A percentile compares a stretch with the other conserved stretches of the same genome.
Evolutionary conservation across 176 grass and related monocot genomes (phyloP).

Genomic region (Carex scoparia): DNA sequence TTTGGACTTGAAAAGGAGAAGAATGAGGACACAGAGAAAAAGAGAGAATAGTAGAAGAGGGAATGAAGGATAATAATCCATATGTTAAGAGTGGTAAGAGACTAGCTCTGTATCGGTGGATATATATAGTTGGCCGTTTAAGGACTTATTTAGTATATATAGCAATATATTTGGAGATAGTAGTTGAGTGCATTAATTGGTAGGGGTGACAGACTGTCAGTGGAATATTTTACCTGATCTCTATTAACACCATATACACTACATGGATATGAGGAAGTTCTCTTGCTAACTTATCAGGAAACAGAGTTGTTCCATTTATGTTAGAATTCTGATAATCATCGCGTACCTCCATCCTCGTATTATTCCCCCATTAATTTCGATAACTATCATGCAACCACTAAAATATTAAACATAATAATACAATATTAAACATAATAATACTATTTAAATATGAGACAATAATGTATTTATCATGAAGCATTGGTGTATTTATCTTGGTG

Average conservation of each 20-base stretch:
- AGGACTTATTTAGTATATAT: too few species aligned
- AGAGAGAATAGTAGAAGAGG: constrained; percentile 4
- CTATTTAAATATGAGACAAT: too few species aligned
- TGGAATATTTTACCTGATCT: neutral
- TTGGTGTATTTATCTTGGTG: too few species aligned
- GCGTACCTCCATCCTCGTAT: too few species aligned
- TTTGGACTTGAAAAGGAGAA: neutral
- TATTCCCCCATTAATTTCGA: too few species aligned
- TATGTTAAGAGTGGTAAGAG: neutral
- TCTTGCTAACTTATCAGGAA: neutral
- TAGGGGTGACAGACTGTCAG: neutral
- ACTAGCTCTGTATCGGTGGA: neutral
- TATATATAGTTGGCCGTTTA: neutral
- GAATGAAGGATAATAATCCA: neutral
- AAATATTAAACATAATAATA: too few species aligned
- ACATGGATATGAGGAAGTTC: neutral
- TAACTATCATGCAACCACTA: too few species aligned
- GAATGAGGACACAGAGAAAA: constrained; percentile 8
- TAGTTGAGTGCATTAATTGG: neutral
- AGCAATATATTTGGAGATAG: neutral
- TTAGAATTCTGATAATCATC: neutral
- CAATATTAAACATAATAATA: too few species aligned
- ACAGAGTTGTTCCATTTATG: neutral
- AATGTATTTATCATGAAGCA: too few species aligned
- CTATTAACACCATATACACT: too few species aligned